phyloP scores from a whole-genome alignment of 306 rosid species.

The Corylus americana region DNA sequence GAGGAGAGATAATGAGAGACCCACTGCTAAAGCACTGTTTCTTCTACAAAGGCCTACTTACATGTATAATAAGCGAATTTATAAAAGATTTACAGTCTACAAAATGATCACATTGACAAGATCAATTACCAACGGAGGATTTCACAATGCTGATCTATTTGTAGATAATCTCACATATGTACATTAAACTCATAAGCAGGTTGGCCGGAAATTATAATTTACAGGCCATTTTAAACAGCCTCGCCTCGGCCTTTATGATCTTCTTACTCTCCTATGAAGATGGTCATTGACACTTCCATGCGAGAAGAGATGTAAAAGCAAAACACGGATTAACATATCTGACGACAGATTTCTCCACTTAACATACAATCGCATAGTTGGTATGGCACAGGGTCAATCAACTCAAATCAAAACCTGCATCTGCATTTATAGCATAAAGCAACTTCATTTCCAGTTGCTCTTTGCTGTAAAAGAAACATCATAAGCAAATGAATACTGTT shows the following conservation, averaged over 20 bases:
- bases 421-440: slow-evolving; percentile 86
- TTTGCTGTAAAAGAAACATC: slow-evolving; percentile 54
- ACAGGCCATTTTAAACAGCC: slow-evolving; percentile 26
- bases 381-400: slow-evolving; percentile 34
- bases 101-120: slow-evolving; percentile 12
- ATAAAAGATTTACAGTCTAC: background rate
- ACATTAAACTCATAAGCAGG: slow-evolving; percentile 34
- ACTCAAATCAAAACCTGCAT: slow-evolving; percentile 97
- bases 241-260: slow-evolving; percentile 13
- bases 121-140: background rate
- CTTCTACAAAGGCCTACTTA: background rate
- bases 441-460: slow-evolving; percentile 87
- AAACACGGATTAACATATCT: background rate
- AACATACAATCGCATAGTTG: background rate
- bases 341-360: slow-evolving; percentile 3
- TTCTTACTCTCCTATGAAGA: slow-evolving; percentile 17
- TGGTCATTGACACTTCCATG: slow-evolving; percentile 13
- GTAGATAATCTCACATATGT: slow-evolving; percentile 33
- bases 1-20: background rate
- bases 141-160: slow-evolving; percentile 27
- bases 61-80: background rate
- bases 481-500: slow-evolving; percentile 11
- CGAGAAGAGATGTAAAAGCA: background rate
- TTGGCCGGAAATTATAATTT: slow-evolving; percentile 24
- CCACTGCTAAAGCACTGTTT: background rate